Evolutionary conservation across 495 filamentous ascomycete species (phyloP).

Genomic region (Pyronema domesticum): DNA sequence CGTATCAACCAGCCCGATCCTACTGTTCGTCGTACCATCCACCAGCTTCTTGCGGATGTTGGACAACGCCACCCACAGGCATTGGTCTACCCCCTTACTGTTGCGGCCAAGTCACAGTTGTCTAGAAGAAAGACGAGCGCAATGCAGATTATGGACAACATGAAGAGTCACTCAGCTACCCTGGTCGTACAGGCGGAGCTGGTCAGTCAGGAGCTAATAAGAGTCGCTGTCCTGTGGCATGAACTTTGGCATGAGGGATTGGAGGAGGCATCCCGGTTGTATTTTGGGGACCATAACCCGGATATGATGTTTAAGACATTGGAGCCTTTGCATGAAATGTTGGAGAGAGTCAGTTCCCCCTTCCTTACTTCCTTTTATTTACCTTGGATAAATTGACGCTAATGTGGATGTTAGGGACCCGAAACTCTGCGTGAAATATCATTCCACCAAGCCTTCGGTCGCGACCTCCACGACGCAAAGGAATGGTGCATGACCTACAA

Average conservation of each 20-base stretch:
- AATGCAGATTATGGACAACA: constrained; percentile 84
- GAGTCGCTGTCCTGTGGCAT: constrained; percentile 94
- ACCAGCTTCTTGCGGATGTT: constrained; percentile 77
- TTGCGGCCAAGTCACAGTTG: constrained; percentile 86
- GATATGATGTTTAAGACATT: constrained; percentile 92
- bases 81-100: constrained; percentile 97
- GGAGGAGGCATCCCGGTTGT: constrained; percentile 82
- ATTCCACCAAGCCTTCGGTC: constrained; percentile 92
- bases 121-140: constrained; percentile 68
- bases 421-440: constrained; percentile 90
- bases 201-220: constrained; percentile 85
- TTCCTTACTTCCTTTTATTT: not conserved
- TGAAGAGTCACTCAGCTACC: constrained; percentile 85
- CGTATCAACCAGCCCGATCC: constrained; percentile 89
- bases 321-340: constrained; percentile 73
- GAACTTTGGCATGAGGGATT: constrained; percentile 98
- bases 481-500: constrained; percentile 92
- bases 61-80: constrained; percentile 89
- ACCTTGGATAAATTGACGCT: not conserved
- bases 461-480: constrained; percentile 80
- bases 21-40: constrained; percentile 70
- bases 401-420: constrained; percentile 39
- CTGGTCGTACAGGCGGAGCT: constrained; percentile 89
- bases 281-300: constrained; percentile 88
- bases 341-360: constrained; percentile 39